Conservation (phyloP, 2,329 filamentous ascomycete species). For the Xylaria digitata region DNA sequence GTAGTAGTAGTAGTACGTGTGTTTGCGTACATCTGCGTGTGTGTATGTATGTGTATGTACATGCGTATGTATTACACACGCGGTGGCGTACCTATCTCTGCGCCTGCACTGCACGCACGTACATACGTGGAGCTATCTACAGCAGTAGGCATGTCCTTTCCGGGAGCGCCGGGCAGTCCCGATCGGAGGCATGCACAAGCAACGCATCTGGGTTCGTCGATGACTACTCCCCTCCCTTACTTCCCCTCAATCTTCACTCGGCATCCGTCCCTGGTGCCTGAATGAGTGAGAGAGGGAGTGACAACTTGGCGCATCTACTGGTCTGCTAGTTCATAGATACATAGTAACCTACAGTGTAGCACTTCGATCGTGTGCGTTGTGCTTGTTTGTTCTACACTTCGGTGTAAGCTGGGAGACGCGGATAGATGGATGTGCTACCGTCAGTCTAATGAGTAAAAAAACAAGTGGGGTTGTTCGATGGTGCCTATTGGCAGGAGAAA, state of each 20-base stretch:
- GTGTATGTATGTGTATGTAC: not conserved
- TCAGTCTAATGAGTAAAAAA: no score
- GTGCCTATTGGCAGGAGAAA: no score
- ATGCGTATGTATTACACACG: not conserved
- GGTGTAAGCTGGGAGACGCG: not conserved
- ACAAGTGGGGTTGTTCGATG: not conserved
- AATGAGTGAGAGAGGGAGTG: no score
- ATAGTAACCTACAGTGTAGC: conserved; percentile 2
- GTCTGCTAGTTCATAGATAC: not conserved
- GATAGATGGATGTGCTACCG: not conserved
- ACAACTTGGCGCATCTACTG: not conserved
- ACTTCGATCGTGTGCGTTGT: not conserved
- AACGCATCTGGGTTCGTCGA: no score
- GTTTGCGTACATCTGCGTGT: not conserved
- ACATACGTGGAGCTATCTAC: no score
- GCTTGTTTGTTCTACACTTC: not conserved
- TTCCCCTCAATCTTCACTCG: no score
- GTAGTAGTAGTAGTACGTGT: no score
- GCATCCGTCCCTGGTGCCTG: conserved; percentile 4
- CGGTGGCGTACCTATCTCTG: no score
- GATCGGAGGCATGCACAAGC: not conserved
- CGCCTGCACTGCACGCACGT: no score
- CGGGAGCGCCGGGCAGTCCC: not conserved
- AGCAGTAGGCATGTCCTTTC: no score
- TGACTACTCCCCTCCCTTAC: not conserved